Evolutionary conservation across 2,329 filamentous ascomycete genomes (phyloP), one percentile per base, ranked within the genome.

Genomic region (Cladophialophora exuberans): DNA sequence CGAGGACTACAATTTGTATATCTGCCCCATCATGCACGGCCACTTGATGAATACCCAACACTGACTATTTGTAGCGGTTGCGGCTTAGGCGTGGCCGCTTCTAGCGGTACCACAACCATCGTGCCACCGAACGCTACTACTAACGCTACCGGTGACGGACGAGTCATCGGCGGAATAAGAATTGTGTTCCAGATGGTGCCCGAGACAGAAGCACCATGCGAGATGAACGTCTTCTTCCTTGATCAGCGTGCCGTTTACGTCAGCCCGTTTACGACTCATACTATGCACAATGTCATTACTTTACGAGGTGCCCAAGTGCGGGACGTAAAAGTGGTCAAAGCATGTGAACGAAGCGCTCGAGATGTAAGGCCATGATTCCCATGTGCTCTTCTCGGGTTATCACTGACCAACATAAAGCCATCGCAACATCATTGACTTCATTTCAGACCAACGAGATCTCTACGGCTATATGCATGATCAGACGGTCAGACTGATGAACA

Each of bases 391-490:
- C 47, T 67, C 66, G 1, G 65, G 68, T 18, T 73, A 77, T 58
- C 64, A 72, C 54, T 76, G 74, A 73, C 74, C 73, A n/a, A 75
- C 71, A 0, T 76, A 72, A 70, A 71, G 70, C 0, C 46, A 56
- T 2, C 56, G 64, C 0, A 56, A 66, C 2, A 51, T 71, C 13
- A 50, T 64, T 4, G 41, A 49, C 1, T 64, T 65, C 15, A 54
- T 77, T 0, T 54, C 64, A 0, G 60, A 70, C 41, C 74, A 76
- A 56, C 57, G 73, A n/a, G 72, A 75, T 56, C 51, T 72, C 13
- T 76, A 76, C 52, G 70, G 61, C 1, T 75, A 71, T 44, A 22
- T 76, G 10, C 70, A 76, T 56, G 68, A 76, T 43, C 70, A 76
- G 55, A 75, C 73, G 0, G 53, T 76, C 6, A 67, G 72, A 1